phyloP scores from a whole-genome alignment of 2,329 filamentous ascomycete genomes.

The Fusarium verrucosum region DNA sequence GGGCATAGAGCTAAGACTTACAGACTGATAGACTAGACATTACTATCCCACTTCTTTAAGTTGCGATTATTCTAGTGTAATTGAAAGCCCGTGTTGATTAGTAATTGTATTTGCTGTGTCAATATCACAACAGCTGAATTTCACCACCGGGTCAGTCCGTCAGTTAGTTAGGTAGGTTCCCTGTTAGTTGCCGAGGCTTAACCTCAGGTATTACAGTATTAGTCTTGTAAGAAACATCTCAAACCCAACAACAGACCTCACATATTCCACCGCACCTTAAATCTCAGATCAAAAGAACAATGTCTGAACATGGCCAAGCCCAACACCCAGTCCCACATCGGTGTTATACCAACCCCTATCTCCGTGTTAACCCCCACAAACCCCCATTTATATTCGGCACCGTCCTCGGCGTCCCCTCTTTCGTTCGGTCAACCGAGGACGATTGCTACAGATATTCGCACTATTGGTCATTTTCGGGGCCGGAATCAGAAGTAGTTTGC shows the following conservation, averaged over 20 bases:
- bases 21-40: no score
- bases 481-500: background rate
- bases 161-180: no score
- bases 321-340: background rate
- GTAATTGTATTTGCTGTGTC: background rate
- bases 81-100: background rate
- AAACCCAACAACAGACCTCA: background rate
- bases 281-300: background rate
- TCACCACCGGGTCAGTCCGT: background rate
- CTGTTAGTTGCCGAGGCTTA: background rate
- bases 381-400: conserved; percentile 28
- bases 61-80: background rate
- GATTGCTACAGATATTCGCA: background rate
- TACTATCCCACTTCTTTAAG: background rate
- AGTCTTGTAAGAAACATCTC: background rate
- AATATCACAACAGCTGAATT: background rate
- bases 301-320: background rate
- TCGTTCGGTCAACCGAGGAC: conserved; percentile 24
- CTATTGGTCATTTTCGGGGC: conserved; percentile 27
- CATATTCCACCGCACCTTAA: background rate
- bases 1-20: background rate
- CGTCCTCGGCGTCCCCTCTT: conserved; percentile 29
- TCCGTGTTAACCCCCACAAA: conserved; percentile 20
- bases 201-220: background rate
- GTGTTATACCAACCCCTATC: background rate